A percentile compares a stretch with the other conserved stretches of the same genome.
Evolutionary conservation across 768 basidiomycete genomes (phyloP).

Genomic region (Podaxis sp.): DNA sequence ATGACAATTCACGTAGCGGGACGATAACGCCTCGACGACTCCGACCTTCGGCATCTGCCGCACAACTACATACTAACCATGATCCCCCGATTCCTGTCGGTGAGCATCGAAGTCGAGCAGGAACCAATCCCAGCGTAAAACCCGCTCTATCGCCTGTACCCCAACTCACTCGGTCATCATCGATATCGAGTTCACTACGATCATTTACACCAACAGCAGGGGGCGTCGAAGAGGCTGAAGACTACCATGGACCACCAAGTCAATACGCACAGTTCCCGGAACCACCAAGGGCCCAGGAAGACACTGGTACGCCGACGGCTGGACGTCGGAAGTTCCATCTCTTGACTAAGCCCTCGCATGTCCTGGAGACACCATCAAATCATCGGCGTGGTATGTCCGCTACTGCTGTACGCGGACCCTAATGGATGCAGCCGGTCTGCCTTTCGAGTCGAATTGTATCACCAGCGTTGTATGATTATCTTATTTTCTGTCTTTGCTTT

Average conservation of each 20-base stretch:
- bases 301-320: constrained; percentile 47
- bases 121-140: constrained; percentile 55
- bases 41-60: constrained; percentile 74
- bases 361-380: constrained; percentile 31
- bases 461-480: constrained; percentile 24
- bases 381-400: constrained; percentile 54
- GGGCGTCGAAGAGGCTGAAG: constrained; percentile 42
- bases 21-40: constrained; percentile 57
- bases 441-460: constrained; percentile 17
- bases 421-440: constrained; percentile 15
- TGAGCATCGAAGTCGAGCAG: constrained; percentile 57
- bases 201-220: constrained; percentile 31
- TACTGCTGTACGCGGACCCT: constrained; percentile 44
- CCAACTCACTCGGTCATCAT: constrained; percentile 48
- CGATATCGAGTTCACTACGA: constrained; percentile 49
- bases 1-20: constrained; percentile 41
- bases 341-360: constrained; percentile 50
- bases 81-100: constrained; percentile 29
- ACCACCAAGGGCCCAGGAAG: constrained; percentile 47
- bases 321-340: constrained; percentile 68
- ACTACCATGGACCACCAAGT: constrained; percentile 59
- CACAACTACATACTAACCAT: constrained; percentile 60
- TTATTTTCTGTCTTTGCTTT: constrained; percentile 20
- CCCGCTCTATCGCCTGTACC: constrained; percentile 41
- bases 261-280: constrained; percentile 72